phyloP scores from a whole-genome alignment of 345 rosid species.

The Boechera stricta region DNA sequence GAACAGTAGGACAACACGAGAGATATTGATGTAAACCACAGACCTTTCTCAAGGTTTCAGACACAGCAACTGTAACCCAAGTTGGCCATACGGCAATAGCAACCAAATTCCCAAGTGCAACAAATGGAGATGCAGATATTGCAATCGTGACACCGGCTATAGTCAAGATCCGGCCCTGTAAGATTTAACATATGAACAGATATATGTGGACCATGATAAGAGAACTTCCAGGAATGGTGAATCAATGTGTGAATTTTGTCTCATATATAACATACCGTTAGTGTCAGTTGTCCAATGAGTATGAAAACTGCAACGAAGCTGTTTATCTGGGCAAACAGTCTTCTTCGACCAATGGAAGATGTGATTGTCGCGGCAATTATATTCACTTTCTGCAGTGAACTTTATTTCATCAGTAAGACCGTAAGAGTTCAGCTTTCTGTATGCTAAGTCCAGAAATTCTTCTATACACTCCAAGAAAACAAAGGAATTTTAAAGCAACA shows the following conservation, averaged over 20 bases:
- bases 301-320: slow-evolving; percentile 93
- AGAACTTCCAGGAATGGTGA: not conserved
- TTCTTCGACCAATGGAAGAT: slow-evolving; percentile 82
- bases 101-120: slow-evolving; percentile 72
- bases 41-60: slow-evolving; percentile 94
- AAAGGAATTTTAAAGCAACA: not conserved
- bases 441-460: not conserved
- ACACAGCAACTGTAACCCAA: slow-evolving; percentile 77
- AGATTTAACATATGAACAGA: slow-evolving; percentile 14
- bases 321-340: slow-evolving; percentile 88
- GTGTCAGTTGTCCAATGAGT: slow-evolving; percentile 87
- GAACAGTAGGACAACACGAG: slow-evolving; percentile 1
- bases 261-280: slow-evolving; percentile 58
- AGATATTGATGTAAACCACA: slow-evolving; percentile 20
- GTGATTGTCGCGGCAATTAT: slow-evolving; percentile 77
- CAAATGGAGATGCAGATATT: slow-evolving; percentile 78
- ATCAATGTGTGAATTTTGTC: not conserved
- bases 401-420: slow-evolving; percentile 25
- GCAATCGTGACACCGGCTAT: slow-evolving; percentile 78
- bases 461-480: not conserved
- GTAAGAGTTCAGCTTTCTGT: slow-evolving; percentile 3
- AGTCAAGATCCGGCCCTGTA: slow-evolving; percentile 85
- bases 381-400: slow-evolving; percentile 76
- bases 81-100: slow-evolving; percentile 89
- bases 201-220: not conserved